Conservation (phyloP, 2,329 filamentous ascomycete species). For the Trichoderma koningii region DNA sequence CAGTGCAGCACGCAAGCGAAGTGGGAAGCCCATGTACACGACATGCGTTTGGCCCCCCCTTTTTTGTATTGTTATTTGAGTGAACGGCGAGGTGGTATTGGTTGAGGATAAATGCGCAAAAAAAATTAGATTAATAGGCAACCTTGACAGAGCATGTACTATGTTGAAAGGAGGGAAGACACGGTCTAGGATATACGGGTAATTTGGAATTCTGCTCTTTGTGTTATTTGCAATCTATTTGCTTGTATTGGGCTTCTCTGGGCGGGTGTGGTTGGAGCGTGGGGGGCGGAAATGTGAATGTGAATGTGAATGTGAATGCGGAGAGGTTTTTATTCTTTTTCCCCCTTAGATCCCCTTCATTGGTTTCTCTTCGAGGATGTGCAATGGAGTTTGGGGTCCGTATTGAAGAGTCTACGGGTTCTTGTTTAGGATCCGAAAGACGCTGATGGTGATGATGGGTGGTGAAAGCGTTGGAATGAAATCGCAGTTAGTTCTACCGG, state of each 20-base stretch:
- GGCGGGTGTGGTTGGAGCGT: background rate
- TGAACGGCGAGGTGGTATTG: no score
- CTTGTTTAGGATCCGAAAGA: background rate
- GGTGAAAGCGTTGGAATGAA: background rate
- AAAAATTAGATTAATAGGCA: background rate
- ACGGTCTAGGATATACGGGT: background rate
- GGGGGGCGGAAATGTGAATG: slow-evolving; percentile 9
- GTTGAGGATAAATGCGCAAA: background rate
- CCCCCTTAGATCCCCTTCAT: no score
- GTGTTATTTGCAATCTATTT: background rate
- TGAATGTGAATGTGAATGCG: background rate
- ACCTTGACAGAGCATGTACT: no score
- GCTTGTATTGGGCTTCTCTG: background rate
- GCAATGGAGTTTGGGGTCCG: background rate
- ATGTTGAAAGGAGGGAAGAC: background rate
- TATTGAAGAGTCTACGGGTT: background rate
- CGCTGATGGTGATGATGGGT: background rate
- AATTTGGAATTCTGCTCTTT: background rate
- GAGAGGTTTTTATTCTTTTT: background rate
- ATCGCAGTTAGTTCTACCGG: no score
- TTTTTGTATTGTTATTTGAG: no score
- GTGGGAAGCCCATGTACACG: no score
- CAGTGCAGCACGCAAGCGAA: no score
- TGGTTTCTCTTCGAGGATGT: no score
- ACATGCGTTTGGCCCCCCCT: no score